Conservation (phyloP, 805 yeast species). For the Saccharomycopsis sp. region DNA sequence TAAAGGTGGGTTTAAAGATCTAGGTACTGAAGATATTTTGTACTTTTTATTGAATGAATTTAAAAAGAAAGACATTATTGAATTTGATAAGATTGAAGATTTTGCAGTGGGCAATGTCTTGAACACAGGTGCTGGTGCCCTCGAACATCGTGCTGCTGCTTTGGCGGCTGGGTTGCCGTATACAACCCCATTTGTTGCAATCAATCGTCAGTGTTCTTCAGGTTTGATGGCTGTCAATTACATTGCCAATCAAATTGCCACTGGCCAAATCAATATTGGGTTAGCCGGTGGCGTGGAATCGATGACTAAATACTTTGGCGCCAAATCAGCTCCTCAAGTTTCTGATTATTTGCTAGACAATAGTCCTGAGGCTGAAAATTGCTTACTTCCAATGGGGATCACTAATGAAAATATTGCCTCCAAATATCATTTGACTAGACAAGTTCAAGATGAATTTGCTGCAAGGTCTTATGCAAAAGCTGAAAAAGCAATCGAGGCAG, state of each 20-base stretch:
- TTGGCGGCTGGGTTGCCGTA: conserved; percentile 88
- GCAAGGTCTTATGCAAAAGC: conserved; percentile 85
- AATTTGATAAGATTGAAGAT: conserved; percentile 64
- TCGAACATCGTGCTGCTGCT: conserved; percentile 88
- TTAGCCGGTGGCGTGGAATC: conserved; percentile 91
- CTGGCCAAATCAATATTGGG: conserved; percentile 88
- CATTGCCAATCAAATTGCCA: conserved; percentile 77
- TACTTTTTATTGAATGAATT: conserved; percentile 57
- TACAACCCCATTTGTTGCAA: conserved; percentile 67
- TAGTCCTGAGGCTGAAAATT: conserved; percentile 49
- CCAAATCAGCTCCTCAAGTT: conserved; percentile 58
- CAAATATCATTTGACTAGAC: conserved; percentile 56
- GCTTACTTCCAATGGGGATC: conserved; percentile 93
- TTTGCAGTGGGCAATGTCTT: conserved; percentile 87
- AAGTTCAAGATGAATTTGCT: conserved; percentile 81
- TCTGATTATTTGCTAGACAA: conserved; percentile 41
- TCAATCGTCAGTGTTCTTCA: conserved; percentile 93
- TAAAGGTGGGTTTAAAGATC: conserved; percentile 78
- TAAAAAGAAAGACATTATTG: conserved; percentile 44
- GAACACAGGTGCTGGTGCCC: conserved; percentile 90
- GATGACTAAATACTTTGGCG: conserved; percentile 88
- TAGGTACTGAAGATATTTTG: conserved; percentile 73
- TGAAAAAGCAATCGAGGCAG: conserved; percentile 58
- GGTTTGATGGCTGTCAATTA: conserved; percentile 88
- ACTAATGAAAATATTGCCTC: conserved; percentile 88